Conservation (phyloP, 2,329 filamentous ascomycete species). For the Trichoderma oligosporum region DNA sequence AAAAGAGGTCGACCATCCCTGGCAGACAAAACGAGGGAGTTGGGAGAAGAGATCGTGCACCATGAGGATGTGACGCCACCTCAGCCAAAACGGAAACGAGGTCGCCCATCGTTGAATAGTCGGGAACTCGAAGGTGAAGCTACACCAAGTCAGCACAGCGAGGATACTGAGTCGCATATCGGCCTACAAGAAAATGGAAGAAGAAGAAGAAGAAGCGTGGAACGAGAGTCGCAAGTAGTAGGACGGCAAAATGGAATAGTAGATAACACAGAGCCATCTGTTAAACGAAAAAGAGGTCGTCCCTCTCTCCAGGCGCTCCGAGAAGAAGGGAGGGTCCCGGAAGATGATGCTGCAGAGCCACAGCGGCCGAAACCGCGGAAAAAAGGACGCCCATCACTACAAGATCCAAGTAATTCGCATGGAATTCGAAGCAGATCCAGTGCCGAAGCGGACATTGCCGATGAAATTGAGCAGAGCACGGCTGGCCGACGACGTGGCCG, state of each 20-base stretch:
- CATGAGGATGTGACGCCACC: background rate
- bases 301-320: conserved; percentile 22
- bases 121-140: conserved; percentile 15
- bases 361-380: conserved; percentile 19
- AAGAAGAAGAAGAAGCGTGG: conserved; percentile 25
- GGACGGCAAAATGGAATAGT: conserved; percentile 22
- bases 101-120: conserved; percentile 30
- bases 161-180: conserved; percentile 2
- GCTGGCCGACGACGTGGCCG: conserved; percentile 3
- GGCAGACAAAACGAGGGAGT: background rate
- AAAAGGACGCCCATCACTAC: conserved; percentile 26
- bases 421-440: background rate
- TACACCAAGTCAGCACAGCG: conserved; percentile 11
- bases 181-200: conserved; percentile 11
- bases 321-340: background rate
- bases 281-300: conserved; percentile 21
- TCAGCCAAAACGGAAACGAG: conserved; percentile 36
- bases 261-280: conserved; percentile 15
- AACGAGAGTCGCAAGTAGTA: conserved; percentile 18
- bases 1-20: conserved; percentile 32
- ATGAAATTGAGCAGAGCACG: background rate
- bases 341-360: background rate
- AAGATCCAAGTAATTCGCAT: conserved; percentile 1
- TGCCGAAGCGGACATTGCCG: background rate
- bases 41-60: background rate